Base-by-base conservation (phyloP, 148 eudicot genomes). In the Euryodendron excelsum region DNA sequence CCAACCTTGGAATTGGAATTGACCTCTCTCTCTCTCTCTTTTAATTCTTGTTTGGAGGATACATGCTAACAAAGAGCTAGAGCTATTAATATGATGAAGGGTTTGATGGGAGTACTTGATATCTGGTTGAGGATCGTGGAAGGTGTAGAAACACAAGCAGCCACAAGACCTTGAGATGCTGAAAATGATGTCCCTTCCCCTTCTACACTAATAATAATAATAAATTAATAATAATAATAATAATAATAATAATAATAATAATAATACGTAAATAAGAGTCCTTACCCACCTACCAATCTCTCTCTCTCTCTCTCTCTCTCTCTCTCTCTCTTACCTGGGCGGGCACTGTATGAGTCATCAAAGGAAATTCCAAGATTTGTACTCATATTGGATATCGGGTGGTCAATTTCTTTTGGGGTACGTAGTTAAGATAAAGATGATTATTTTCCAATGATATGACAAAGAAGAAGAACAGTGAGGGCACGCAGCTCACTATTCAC, bases 361-460 rank as follows among this genome's bases (percentile, higher is more conserved):
- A 14, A 45, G 45, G n/a, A 76, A 62, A 76, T 76, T 48, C 78
- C 71, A 17, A 76, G 41, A 76, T 76, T 76, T 76, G 78, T 63
- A 62, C 45, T 48, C 25, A 76, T 63, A 21, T 44, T 20, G 56
- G 56, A 10, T 72, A 52, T 52, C 17, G 56, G 56, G 56, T 52
- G 17, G 56, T 17, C n/a, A n/a, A n/a, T n/a, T n/a, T n/a, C n/a
- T n/a, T n/a, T n/a, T n/a, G n/a, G n/a, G n/a, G n/a, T n/a, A n/a
- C n/a, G n/a, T n/a, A n/a, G n/a, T 52, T 52, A 17, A 17, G 45
- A 41, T 41, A 9, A 41, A 41, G 45, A 41, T 41, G 45, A 2
- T 41, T 52, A 52, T 6, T 17, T 12, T 12, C 56, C 20, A 52
- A 17, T 52, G 11, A 31, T 63, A 31, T 28, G 21, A 33, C 30